Evolutionary conservation across 495 filamentous ascomycete species (phyloP).

Genomic region (Letharia columbiana): DNA sequence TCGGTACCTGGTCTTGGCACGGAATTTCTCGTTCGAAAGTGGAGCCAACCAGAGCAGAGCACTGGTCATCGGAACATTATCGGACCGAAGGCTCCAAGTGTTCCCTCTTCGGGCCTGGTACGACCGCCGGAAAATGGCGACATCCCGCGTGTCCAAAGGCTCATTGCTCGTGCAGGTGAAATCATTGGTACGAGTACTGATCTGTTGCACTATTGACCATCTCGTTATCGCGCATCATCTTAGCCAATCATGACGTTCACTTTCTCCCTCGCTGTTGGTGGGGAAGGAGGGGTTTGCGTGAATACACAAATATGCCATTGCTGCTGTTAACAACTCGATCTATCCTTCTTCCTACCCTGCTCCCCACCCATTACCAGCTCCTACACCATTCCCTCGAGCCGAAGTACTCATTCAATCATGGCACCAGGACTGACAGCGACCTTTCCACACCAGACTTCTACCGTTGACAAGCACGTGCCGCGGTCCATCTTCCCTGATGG

Average conservation of each 20-base stretch:
- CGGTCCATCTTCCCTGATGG: slow-evolving; percentile 44
- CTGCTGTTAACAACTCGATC: background rate
- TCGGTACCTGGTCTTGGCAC: no score
- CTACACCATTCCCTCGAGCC: background rate
- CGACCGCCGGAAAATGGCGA: background rate
- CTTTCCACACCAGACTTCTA: background rate
- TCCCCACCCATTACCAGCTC: background rate
- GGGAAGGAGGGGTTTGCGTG: background rate
- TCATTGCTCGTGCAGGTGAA: no score
- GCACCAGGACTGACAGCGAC: slow-evolving; percentile 13
- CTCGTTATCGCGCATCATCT: background rate
- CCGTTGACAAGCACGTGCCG: background rate
- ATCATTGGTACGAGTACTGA: background rate
- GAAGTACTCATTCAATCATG: background rate
- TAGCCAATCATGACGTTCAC: background rate
- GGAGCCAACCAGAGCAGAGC: no score
- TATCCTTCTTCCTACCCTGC: background rate
- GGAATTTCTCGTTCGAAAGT: no score
- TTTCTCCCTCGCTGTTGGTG: background rate
- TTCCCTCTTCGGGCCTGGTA: background rate
- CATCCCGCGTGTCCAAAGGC: background rate
- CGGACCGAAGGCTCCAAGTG: background rate
- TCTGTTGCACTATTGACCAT: background rate
- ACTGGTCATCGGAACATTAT: background rate
- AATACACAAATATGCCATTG: background rate